These are phyloP conservation scores for Kalmanozyma brasiliensis DNA, from an alignment of 1,284 basidiomycete genomes.

Conservation along the genomic window DNA sequence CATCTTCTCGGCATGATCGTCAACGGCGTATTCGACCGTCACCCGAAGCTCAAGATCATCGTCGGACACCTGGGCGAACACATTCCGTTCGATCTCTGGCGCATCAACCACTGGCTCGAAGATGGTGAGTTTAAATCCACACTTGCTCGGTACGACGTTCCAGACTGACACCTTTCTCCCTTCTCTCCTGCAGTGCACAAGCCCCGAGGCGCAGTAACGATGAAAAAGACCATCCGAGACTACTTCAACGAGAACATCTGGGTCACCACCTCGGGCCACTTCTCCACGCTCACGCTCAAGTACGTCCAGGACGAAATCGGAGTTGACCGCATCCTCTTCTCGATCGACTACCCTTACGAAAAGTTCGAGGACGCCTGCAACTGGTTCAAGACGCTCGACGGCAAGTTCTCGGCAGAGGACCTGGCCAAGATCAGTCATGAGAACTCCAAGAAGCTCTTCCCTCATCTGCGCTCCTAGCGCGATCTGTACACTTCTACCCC, in stretches of 20 bases:
- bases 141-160: too few species aligned
- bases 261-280: constrained; percentile 62
- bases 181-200: constrained; percentile 43
- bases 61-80: constrained; percentile 68
- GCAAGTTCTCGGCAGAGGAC: constrained; percentile 32
- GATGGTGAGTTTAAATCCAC: constrained; percentile 37
- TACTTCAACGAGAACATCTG: constrained; percentile 63
- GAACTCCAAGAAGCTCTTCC: constrained; percentile 46
- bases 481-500: background rate
- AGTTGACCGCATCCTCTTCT: constrained; percentile 67
- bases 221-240: constrained; percentile 56
- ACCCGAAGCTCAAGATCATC: constrained; percentile 68
- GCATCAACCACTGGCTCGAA: constrained; percentile 68
- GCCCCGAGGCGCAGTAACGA: constrained; percentile 50
- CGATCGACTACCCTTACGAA: constrained; percentile 68
- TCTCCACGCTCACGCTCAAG: constrained; percentile 55
- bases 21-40: constrained; percentile 68
- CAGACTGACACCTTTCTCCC: background rate
- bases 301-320: constrained; percentile 59
- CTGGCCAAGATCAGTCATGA: constrained; percentile 50
- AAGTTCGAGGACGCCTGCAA: constrained; percentile 65
- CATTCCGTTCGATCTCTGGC: constrained; percentile 66
- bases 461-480: constrained; percentile 31
- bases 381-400: constrained; percentile 59
- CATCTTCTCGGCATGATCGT: constrained; percentile 67